These are phyloP conservation scores for Staphylotrichum longicolle DNA, from an alignment of 495 filamentous ascomycete genomes.

Conservation along the genomic window DNA sequence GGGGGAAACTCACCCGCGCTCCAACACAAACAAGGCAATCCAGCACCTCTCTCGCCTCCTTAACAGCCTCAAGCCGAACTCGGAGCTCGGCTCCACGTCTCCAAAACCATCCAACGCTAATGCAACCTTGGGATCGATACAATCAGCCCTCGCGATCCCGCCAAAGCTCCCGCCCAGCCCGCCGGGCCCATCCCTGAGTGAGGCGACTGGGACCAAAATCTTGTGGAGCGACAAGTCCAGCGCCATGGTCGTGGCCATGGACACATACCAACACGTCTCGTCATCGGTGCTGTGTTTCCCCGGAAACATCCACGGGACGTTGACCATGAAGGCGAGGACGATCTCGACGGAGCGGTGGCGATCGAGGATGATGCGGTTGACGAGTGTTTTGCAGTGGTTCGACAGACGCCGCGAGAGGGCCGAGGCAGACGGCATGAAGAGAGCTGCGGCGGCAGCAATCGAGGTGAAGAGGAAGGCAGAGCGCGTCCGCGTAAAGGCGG, in stretches of 20 bases:
- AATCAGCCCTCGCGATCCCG: constrained; percentile 58
- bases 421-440: constrained; percentile 61
- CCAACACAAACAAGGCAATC: constrained; percentile 71
- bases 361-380: constrained; percentile 55
- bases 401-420: constrained; percentile 62
- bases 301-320: constrained; percentile 72
- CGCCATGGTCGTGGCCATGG: constrained; percentile 65
- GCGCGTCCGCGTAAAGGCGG: constrained; percentile 60
- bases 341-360: constrained; percentile 68
- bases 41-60: constrained; percentile 66
- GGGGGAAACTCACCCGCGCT: constrained; percentile 39
- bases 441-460: constrained; percentile 60
- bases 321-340: constrained; percentile 72
- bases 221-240: constrained; percentile 69
- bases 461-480: constrained; percentile 72
- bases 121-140: constrained; percentile 62
- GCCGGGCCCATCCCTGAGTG: constrained; percentile 47
- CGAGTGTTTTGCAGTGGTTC: constrained; percentile 62
- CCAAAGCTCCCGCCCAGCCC: constrained; percentile 24
- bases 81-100: constrained; percentile 58
- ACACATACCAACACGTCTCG: constrained; percentile 68
- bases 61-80: constrained; percentile 57
- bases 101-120: constrained; percentile 65
- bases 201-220: constrained; percentile 56
- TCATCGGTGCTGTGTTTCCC: constrained; percentile 66